A percentile compares a stretch with the other conserved stretches of the same genome.
These are phyloP conservation scores for Fusarium marasasianum DNA, from an alignment of 2,329 filamentous ascomycete species.

Conservation along the genomic window DNA sequence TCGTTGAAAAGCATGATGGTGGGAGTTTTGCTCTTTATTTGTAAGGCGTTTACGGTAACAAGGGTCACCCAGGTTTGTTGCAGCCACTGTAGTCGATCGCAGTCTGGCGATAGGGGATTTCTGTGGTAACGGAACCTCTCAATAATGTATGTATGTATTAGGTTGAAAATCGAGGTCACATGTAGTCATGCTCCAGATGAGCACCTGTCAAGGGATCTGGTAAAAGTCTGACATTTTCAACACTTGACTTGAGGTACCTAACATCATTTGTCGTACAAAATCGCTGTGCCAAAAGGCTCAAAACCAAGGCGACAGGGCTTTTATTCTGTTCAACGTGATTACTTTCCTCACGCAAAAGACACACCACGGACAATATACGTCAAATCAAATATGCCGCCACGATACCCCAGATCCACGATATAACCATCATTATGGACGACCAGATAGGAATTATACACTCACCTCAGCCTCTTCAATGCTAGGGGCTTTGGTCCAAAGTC, in stretches of 20 bases:
- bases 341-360: too few relatives aligned
- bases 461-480: too few relatives aligned
- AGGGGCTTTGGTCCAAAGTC: too few relatives aligned
- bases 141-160: background rate
- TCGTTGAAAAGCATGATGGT: background rate
- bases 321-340: too few relatives aligned
- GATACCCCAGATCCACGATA: background rate
- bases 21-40: background rate
- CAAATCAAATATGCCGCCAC: background rate
- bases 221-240: background rate
- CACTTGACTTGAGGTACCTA: too few relatives aligned
- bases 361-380: background rate
- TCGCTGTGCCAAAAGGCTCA: background rate
- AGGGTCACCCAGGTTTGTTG: background rate
- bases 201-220: background rate
- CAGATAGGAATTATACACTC: too few relatives aligned
- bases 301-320: too few relatives aligned
- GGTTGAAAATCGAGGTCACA: background rate
- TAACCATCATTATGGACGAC: background rate
- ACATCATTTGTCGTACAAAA: too few relatives aligned
- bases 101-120: background rate
- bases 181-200: background rate
- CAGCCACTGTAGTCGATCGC: background rate
- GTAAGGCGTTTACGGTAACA: background rate
- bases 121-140: background rate